Percentiles rank a stretch among this genome's conserved stretches.
Conservation (phyloP, 2,329 filamentous ascomycete genomes). For the Clarireedia paspali region DNA sequence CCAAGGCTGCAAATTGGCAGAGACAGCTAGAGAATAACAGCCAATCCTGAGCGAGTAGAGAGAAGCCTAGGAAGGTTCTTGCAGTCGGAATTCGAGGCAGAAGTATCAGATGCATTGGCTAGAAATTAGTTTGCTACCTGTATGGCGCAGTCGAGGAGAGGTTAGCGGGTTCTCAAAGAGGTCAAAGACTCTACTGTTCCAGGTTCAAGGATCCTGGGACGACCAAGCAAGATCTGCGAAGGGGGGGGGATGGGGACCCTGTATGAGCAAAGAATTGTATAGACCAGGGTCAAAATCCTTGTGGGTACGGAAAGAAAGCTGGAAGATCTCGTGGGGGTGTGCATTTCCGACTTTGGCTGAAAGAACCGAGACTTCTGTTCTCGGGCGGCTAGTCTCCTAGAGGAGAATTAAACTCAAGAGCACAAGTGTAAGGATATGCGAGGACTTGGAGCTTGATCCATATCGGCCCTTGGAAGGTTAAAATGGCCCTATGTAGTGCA, state of each 20-base stretch:
- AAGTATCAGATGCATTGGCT: not conserved
- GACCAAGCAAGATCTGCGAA: slow-evolving; percentile 24
- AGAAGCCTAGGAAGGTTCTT: not conserved
- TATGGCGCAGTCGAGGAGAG: not conserved
- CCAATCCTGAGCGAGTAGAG: slow-evolving; percentile 1
- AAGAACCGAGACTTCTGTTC: not conserved
- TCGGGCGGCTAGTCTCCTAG: not conserved
- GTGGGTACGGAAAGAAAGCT: slow-evolving; percentile 13
- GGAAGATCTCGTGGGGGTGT: not conserved
- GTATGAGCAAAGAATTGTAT: slow-evolving; percentile 1
- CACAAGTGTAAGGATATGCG: too few relatives aligned
- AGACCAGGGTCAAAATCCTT: slow-evolving; percentile 1
- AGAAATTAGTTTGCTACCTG: slow-evolving; percentile 11
- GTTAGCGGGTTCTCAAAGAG: slow-evolving; percentile 15
- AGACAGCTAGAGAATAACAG: not conserved
- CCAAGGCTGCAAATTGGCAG: slow-evolving; percentile 3
- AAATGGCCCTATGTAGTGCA: too few relatives aligned
- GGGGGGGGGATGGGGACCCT: not conserved
- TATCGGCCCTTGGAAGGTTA: too few relatives aligned
- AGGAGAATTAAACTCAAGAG: too few relatives aligned
- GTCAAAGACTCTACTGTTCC: slow-evolving; percentile 19
- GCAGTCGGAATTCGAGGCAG: slow-evolving; percentile 1
- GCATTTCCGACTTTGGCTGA: not conserved
- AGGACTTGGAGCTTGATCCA: too few relatives aligned
- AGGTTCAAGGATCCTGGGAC: slow-evolving; percentile 26